Evolutionary conservation across 1,284 basidiomycete species (phyloP), one percentile per base, ranked within the genome.

Genomic region (Apiotrichum domesticum): DNA sequence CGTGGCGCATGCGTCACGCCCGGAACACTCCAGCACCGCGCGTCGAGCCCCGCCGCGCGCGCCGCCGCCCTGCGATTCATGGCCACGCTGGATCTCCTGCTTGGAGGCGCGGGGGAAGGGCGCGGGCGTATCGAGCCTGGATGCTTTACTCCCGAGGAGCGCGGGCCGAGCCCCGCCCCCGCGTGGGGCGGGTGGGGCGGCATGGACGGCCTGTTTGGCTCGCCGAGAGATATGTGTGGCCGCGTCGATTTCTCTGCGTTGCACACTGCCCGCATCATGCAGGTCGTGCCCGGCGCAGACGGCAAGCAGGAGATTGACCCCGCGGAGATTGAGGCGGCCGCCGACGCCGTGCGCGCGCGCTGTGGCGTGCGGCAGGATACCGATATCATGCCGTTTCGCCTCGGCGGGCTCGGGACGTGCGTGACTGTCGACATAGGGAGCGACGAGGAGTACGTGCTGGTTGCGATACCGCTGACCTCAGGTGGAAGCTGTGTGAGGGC

Each of bases 121-220:
- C 48, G 48, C 29, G 48, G 37, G 10, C 37, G 48, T 6, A 39
- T 40, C 9, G 48, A 50, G 10, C 4, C 11, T 6, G 48, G 48
- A 2, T 29, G 21, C 4, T 33, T 50, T 32, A 50, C 37, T 1
- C 32, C 39, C 2, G 29, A 40, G 7, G 3, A 39, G 8, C 37
- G 9, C 48, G 37, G 15, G 10, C 29, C 32, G 29, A 21, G 14
- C 2, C 39, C 39, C 2, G 48, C 48, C 11, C 3, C 15, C 8
- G 39, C 48, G 8, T 50, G 48, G 48, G 48, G 48, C 29, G 48
- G 48, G 10, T 50, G 48, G 48, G 48, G 48, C 39, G 48, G 48
- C 6, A 11, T 15, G 13, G 15, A 34, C 3, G 13, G 10, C 15
- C 29, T 40, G 32, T 33, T 33, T 15, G 37, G 48, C 10, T 41